Evolutionary conservation across 306 rosid species (phyloP).

Genomic region (Canavalia ensiformis): DNA sequence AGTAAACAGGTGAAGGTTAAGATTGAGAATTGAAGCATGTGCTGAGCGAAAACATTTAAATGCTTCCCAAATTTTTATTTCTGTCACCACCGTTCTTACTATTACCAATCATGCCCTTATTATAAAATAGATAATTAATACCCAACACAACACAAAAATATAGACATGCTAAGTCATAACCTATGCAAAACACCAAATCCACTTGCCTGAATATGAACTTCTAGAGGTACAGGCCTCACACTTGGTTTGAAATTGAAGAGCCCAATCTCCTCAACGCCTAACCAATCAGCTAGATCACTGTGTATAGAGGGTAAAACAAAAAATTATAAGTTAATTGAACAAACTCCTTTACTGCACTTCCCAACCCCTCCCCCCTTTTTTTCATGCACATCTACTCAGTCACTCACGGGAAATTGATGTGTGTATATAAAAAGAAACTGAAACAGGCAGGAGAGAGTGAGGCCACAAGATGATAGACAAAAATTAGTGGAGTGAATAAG

Average conservation of each 20-base stretch:
- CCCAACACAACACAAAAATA: slow-evolving; percentile 10
- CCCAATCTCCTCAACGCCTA: slow-evolving; percentile 95
- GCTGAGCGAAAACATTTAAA: neutral
- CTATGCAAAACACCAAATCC: slow-evolving; percentile 46
- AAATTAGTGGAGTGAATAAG: slow-evolving; percentile 22
- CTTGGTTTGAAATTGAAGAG: slow-evolving; percentile 99
- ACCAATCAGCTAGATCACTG: slow-evolving; percentile 97
- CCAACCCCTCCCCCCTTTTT: neutral
- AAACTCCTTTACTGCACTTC: slow-evolving; percentile 9
- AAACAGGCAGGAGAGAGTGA: slow-evolving; percentile 15
- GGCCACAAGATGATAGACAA: slow-evolving; percentile 6
- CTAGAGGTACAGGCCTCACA: slow-evolving; percentile 96
- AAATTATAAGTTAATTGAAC: slow-evolving; percentile 34
- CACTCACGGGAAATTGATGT: neutral
- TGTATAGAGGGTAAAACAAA: slow-evolving; percentile 38
- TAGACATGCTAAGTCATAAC: slow-evolving; percentile 5
- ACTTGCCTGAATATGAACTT: slow-evolving; percentile 98
- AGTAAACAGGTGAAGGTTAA: slow-evolving; percentile 17
- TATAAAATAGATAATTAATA: neutral
- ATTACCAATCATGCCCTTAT: slow-evolving; percentile 5
- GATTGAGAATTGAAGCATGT: neutral
- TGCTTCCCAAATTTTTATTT: slow-evolving; percentile 14
- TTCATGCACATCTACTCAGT: neutral
- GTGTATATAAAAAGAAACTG: neutral
- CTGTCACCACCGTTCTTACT: slow-evolving; percentile 29